Base-by-base conservation (phyloP, 2,329 filamentous ascomycete species). In the Monosporascus sp. region DNA sequence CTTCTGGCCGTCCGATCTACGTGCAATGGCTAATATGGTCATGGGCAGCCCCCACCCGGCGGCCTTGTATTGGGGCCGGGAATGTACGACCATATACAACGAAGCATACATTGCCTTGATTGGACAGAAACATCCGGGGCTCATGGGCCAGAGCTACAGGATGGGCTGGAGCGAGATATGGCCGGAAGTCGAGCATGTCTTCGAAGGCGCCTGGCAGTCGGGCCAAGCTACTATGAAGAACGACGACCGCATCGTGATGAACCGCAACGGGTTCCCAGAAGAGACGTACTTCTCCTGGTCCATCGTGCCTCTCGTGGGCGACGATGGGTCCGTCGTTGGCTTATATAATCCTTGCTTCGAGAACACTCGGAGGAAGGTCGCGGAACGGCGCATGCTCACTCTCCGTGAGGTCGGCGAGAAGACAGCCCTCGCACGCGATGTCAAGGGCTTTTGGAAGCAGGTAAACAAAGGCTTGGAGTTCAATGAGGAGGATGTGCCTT, bases 201-300 rank as follows among this genome's bases (percentile, higher is more conserved):
- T 94, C 58, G 74, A 79, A 18, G 83, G 76, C 55, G 89, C 89
- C 0, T 81, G 79, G 68, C 70, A 80, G 40, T 87, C 84, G 5
- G 90, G 89, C 0, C 85, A 91, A 70, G 87, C 89, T 1, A 91
- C 86, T 0, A 89, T 92, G 87, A 93, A 91, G 68, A 85, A 92
- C 59, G 89, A 94, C 61, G 88, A 93, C 58, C 84, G 83, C 53
- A 74, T 93, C 1, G 91, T 91, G 62, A 79, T 94, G 35, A 76
- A 79, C 47, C 81, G 89, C 7, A 81, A 83, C 57, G 82, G 84
- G 1, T 90, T 81, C 56, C 70, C 90, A 1, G 88, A 95, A 68
- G 89, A 94, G 65, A 85, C 87, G 0, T 93, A 89, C 65, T 93
- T 93, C 66, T 89, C 86, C 14, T 93, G 88, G 88, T 88, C 85